Evolutionary conservation across 192 early-diverging fungal species (phyloP).

Genomic region (Entrophospora sp.): DNA sequence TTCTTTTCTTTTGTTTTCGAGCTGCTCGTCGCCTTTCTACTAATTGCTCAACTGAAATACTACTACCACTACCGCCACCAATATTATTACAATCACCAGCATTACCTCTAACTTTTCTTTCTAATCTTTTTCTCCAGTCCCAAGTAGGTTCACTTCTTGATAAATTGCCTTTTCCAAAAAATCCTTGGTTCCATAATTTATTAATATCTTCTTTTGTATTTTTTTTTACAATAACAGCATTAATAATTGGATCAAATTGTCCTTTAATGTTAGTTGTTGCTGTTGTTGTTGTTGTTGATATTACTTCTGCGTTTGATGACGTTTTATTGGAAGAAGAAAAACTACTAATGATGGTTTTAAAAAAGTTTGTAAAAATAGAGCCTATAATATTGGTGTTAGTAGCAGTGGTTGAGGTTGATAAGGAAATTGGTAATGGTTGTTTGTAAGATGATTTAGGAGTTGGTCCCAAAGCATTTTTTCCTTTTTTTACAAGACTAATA

Average conservation of each 20-base stretch:
- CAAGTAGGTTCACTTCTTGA: slow-evolving; percentile 77
- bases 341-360: too few species aligned
- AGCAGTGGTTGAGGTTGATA: too few species aligned
- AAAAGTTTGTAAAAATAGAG: too few species aligned
- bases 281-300: too few species aligned
- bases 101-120: neutral
- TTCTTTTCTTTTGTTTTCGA: neutral
- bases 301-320: too few species aligned
- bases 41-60: neutral
- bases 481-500: too few species aligned
- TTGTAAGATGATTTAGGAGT: too few species aligned
- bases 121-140: slow-evolving; percentile 28
- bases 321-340: too few species aligned
- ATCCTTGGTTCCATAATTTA: slow-evolving; percentile 53
- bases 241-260: slow-evolving; percentile 19
- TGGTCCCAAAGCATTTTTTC: too few species aligned
- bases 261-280: too few species aligned
- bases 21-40: neutral
- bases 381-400: too few species aligned
- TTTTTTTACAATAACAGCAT: slow-evolving; percentile 24
- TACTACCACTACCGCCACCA: neutral
- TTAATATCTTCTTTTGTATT: slow-evolving; percentile 25
- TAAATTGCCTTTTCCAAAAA: slow-evolving; percentile 68
- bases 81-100: neutral
- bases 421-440: too few species aligned